A percentile compares a stretch with the other conserved stretches of the same genome.
phyloP scores from a whole-genome alignment of 345 rosid species.

The Anastatica hierochuntica region DNA sequence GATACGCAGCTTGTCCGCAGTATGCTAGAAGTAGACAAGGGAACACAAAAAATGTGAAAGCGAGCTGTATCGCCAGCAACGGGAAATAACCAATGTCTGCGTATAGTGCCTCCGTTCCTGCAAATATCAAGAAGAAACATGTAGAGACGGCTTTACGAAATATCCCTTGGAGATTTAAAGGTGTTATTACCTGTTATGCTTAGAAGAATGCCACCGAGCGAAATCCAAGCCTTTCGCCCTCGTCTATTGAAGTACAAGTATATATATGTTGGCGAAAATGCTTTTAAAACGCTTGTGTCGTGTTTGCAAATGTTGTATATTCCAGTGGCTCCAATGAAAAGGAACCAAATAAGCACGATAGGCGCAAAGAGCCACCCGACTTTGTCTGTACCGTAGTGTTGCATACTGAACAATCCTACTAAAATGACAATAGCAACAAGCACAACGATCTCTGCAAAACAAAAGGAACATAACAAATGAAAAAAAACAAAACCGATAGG shows the following conservation, averaged over 20 bases:
- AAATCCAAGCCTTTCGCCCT: slow-evolving; percentile 57
- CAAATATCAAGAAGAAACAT: slow-evolving; percentile 1
- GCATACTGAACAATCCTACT: slow-evolving; percentile 80
- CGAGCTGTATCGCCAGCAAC: slow-evolving; percentile 69
- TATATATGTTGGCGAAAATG: slow-evolving; percentile 74
- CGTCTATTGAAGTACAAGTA: slow-evolving; percentile 65
- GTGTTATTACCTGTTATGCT: slow-evolving; percentile 74
- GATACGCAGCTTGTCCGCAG: slow-evolving; percentile 95
- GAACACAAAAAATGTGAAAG: slow-evolving; percentile 78
- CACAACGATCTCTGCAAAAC: slow-evolving; percentile 56
- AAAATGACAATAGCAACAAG: slow-evolving; percentile 65
- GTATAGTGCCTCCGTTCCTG: slow-evolving; percentile 94
- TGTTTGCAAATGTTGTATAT: slow-evolving; percentile 64
- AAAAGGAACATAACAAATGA: background rate
- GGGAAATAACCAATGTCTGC: slow-evolving; percentile 94
- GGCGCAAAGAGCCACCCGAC: slow-evolving; percentile 99
- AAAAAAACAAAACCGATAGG: background rate
- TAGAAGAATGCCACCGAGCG: slow-evolving; percentile 90
- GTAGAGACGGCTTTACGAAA: background rate
- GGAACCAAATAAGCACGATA: slow-evolving; percentile 79
- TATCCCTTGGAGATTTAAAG: background rate
- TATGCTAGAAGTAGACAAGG: slow-evolving; percentile 96
- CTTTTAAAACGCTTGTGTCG: slow-evolving; percentile 62
- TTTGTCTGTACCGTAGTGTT: slow-evolving; percentile 87
- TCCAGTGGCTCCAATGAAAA: slow-evolving; percentile 80